Conservation (phyloP, 192 early-diverging fungal species). For the Jimgerdemannia flammicorona region DNA sequence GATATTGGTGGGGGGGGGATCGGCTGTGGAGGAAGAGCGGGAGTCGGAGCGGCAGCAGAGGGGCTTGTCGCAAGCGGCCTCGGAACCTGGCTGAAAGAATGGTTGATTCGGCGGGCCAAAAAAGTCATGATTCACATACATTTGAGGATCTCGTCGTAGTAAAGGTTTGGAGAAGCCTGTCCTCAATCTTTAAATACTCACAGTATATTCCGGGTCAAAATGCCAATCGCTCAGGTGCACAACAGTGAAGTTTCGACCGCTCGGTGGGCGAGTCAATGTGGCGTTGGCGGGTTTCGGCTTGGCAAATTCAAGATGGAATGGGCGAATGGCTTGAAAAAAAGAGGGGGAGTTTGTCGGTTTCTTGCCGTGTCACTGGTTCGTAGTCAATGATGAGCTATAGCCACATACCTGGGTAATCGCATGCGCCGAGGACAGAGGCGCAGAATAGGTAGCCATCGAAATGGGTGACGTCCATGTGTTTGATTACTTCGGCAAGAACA, state of each 20-base stretch:
- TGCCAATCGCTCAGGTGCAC: conserved; percentile 56
- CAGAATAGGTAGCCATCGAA: conserved; percentile 45
- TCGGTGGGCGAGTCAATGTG: conserved; percentile 15
- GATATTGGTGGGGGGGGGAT: neutral
- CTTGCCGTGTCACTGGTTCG: neutral
- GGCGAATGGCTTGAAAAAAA: conserved; percentile 13
- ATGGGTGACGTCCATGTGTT: conserved; percentile 28
- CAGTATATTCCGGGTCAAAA: conserved; percentile 42
- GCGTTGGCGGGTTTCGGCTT: conserved; percentile 36
- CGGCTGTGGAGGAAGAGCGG: conserved; percentile 32
- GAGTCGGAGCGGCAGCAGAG: conserved; percentile 47
- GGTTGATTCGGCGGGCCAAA: neutral
- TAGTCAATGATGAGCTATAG: neutral
- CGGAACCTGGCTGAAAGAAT: conserved; percentile 31
- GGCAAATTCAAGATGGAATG: conserved; percentile 37
- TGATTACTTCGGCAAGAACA: conserved; percentile 28
- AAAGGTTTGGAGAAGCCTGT: neutral
- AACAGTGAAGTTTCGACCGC: conserved; percentile 30
- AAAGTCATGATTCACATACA: no score
- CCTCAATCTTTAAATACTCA: conserved; percentile 2
- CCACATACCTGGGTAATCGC: conserved; percentile 32
- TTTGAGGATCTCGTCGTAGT: no score
- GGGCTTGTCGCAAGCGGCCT: conserved; percentile 44
- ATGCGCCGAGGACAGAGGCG: conserved; percentile 33
- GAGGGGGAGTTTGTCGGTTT: neutral